Evolutionary conservation across 192 early-diverging fungal species (phyloP).

Genomic region (Allomyces macrogynus): DNA sequence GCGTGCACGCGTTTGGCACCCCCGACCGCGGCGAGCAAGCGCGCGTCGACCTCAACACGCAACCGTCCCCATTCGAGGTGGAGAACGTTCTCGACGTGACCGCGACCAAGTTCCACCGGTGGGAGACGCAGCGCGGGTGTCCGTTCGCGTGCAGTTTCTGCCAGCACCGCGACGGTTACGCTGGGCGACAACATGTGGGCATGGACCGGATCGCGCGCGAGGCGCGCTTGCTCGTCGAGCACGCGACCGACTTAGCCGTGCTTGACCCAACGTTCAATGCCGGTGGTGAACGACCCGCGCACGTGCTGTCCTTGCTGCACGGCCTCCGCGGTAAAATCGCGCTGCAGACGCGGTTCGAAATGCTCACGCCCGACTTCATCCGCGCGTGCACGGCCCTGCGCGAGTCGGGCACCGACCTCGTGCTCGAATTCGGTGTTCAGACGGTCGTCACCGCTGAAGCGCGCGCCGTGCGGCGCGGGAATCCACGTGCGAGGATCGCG

Average conservation of each 20-base stretch:
- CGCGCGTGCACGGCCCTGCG: neutral
- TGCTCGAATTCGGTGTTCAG: constrained; percentile 9
- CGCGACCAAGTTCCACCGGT: constrained; percentile 3
- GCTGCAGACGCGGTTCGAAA: constrained; percentile 7
- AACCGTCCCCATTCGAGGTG: no score
- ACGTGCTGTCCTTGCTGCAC: constrained; percentile 1
- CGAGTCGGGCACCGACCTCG: neutral
- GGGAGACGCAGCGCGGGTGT: constrained; percentile 10
- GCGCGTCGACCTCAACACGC: no score
- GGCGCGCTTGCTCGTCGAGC: constrained; percentile 1
- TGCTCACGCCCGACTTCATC: constrained; percentile 6
- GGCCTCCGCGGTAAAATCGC: constrained; percentile 4
- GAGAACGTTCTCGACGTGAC: no score
- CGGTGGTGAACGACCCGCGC: neutral
- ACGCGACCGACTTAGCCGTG: constrained; percentile 2
- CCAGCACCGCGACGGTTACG: constrained; percentile 9
- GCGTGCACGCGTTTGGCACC: no score
- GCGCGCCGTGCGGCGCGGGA: constrained; percentile 3
- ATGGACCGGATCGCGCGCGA: neutral
- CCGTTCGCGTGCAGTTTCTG: constrained; percentile 8
- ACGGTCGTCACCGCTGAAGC: constrained; percentile 1
- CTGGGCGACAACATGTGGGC: neutral
- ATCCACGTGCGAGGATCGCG: constrained; percentile 1
- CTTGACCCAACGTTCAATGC: constrained; percentile 8
- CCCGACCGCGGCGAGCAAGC: no score